Evolutionary conservation across 2,329 filamentous ascomycete genomes (phyloP), one percentile per base, ranked within the genome.

Genomic region (Cladophialophora exuberans): DNA sequence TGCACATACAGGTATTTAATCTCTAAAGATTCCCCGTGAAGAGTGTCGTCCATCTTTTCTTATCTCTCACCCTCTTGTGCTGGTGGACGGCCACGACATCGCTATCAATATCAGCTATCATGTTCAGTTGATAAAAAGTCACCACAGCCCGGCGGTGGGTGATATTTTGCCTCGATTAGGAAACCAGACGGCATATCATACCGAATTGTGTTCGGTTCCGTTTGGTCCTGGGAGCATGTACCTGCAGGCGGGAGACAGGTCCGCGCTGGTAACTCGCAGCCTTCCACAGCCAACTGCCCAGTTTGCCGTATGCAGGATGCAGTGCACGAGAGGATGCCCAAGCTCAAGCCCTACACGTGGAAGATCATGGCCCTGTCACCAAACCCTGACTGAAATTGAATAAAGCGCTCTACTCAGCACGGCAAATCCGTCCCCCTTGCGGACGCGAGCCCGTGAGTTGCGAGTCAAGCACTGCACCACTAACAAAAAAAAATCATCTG

Each of bases 151-250:
- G n/a, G n/a, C n/a, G 17, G 3, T 42, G 38, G 33, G 51, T 55
- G 56, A 59, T 58, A 55, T 59, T 59, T 59, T 59, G 52, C 52
- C 56, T 52, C 25, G 36, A 59, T 59, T 51, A 28, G 56, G 56
- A 23, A 59, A 59, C 20, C 20, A 44, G 23, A 54, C 25, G 25
- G 31, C 45, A 35, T 30, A 18, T 50, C 44, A 30, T 28, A 30
- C 42, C 25, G 23, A 17, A 10, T 6, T 1, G 10, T n/a, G 5
- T 31, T 38, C 13, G 7, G 15, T 17, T 38, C 11, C 35, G 11
- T 28, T 17, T 48, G 18, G 20, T 18, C 22, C 20, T 36, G 20
- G 11, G 2, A 33, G n/a, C n/a, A 36, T 23, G 31, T 39, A 36
- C 25, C 45, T 48, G 45, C 31, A 38, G 45, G 11, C 15, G 17